Evolutionary conservation across 2,329 filamentous ascomycete species (phyloP).

Genomic region (Xylaria multiplex): DNA sequence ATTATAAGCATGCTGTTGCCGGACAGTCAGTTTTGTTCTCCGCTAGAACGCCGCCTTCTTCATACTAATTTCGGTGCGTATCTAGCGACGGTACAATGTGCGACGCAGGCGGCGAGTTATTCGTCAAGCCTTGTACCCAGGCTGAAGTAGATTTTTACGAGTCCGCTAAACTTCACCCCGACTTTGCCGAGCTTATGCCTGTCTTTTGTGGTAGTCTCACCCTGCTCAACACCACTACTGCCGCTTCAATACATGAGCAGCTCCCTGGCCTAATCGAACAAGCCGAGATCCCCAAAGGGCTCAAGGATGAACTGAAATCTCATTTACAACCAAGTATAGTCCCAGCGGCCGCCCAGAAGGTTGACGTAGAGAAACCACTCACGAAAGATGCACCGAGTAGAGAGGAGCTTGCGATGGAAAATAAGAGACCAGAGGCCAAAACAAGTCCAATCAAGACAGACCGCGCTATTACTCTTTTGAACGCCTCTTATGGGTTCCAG

Average conservation of each 20-base stretch:
- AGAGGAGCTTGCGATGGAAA: slow-evolving; percentile 36
- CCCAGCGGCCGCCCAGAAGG: slow-evolving; percentile 27
- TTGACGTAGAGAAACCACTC: slow-evolving; percentile 22
- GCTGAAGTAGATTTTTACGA: slow-evolving; percentile 93
- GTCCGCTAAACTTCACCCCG: slow-evolving; percentile 72
- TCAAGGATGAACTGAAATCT: slow-evolving; percentile 55
- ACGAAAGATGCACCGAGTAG: slow-evolving; percentile 31
- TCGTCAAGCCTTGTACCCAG: slow-evolving; percentile 92
- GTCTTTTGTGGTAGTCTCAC: slow-evolving; percentile 82
- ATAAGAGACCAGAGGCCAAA: slow-evolving; percentile 59
- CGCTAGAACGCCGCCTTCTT: slow-evolving; percentile 8
- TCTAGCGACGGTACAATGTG: slow-evolving; percentile 88
- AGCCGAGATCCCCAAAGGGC: slow-evolving; percentile 53
- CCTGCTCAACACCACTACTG: slow-evolving; percentile 67
- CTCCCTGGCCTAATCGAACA: slow-evolving; percentile 55
- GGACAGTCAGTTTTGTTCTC: slow-evolving; percentile 74
- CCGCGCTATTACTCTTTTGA: slow-evolving; percentile 84
- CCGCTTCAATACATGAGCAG: slow-evolving; percentile 60
- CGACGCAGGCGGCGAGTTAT: slow-evolving; percentile 81
- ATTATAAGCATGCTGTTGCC: slow-evolving; percentile 80
- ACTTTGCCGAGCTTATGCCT: slow-evolving; percentile 84
- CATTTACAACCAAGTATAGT: slow-evolving; percentile 44
- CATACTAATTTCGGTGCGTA: slow-evolving; percentile 37
- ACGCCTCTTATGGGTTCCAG: slow-evolving; percentile 81
- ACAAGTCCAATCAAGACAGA: slow-evolving; percentile 77